phyloP scores from a whole-genome alignment of 495 filamentous ascomycete genomes.

The Trichoderma reesei region DNA sequence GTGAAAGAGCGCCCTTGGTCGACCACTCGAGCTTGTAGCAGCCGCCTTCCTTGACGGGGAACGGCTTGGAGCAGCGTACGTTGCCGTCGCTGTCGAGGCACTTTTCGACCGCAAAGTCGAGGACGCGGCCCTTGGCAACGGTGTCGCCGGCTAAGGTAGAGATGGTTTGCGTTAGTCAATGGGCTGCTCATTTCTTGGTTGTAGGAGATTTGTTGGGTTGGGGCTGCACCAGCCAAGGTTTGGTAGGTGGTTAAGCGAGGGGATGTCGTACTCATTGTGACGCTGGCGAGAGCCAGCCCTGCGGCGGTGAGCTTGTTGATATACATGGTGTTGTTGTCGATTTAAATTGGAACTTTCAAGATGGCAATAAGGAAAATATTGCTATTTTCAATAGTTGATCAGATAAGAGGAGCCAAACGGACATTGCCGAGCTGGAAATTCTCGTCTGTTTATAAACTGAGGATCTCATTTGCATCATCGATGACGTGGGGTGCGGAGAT shows the following conservation, averaged over 20 bases:
- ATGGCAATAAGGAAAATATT: no score
- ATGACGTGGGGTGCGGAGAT: no score
- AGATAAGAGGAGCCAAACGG: no score
- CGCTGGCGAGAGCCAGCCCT: background rate
- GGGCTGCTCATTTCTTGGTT: background rate
- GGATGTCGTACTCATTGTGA: background rate
- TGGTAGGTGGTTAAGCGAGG: background rate
- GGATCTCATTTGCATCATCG: no score
- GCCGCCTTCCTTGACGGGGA: slow-evolving; percentile 21
- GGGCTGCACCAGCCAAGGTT: background rate
- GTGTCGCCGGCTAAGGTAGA: slow-evolving; percentile 1
- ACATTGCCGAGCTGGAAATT: no score
- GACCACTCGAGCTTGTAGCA: slow-evolving; percentile 32
- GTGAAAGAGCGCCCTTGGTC: slow-evolving; percentile 26
- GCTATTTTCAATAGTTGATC: no score
- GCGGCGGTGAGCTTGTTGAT: background rate
- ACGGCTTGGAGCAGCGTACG: slow-evolving; percentile 27
- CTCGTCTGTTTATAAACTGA: no score
- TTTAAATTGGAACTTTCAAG: no score
- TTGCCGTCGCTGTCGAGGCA: slow-evolving; percentile 26
- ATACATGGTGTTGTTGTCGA: background rate
- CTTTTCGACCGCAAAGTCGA: slow-evolving; percentile 27
- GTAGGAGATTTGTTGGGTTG: no score
- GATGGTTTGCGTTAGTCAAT: background rate
- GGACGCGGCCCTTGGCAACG: slow-evolving; percentile 19